Conservation (phyloP, 2,329 filamentous ascomycete species). For the Xylariomycetidae sp. region DNA sequence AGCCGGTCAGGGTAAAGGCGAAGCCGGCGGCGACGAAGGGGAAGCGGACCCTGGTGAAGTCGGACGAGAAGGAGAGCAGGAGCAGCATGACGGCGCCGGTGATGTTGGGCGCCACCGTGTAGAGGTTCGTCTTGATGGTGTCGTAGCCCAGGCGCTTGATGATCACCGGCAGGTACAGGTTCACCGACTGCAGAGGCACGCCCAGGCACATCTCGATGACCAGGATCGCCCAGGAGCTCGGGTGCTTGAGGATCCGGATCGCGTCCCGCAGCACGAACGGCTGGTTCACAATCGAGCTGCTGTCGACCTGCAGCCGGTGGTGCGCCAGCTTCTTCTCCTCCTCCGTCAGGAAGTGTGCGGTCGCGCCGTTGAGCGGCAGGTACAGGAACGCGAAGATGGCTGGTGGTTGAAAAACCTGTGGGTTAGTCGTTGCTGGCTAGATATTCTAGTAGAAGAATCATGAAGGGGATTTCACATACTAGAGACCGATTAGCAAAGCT, state of each 20-base stretch:
- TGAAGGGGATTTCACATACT: no score
- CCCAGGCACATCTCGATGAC: conserved; percentile 53
- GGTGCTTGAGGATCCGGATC: conserved; percentile 44
- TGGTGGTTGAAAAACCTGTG: no score
- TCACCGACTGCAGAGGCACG: conserved; percentile 52
- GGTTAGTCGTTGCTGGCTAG: no score
- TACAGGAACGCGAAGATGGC: conserved; percentile 63
- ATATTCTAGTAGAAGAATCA: no score
- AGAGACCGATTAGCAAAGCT: no score
- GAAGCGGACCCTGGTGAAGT: conserved; percentile 60
- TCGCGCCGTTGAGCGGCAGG: conserved; percentile 57
- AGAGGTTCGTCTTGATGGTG: conserved; percentile 64
- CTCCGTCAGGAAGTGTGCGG: conserved; percentile 59
- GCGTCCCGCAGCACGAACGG: conserved; percentile 46
- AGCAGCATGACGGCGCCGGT: conserved; percentile 68
- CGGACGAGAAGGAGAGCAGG: conserved; percentile 65
- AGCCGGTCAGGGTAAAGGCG: conserved; percentile 67
- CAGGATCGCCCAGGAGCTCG: conserved; percentile 43
- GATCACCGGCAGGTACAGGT: conserved; percentile 50
- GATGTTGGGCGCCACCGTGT: conserved; percentile 75
- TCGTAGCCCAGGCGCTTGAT: conserved; percentile 42
- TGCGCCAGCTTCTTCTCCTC: conserved; percentile 64
- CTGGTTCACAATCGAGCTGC: conserved; percentile 55
- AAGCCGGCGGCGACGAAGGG: conserved; percentile 72
- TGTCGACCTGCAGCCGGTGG: conserved; percentile 68